Base-by-base conservation (phyloP, 768 basidiomycete genomes). In the Leccinellum albellum region DNA sequence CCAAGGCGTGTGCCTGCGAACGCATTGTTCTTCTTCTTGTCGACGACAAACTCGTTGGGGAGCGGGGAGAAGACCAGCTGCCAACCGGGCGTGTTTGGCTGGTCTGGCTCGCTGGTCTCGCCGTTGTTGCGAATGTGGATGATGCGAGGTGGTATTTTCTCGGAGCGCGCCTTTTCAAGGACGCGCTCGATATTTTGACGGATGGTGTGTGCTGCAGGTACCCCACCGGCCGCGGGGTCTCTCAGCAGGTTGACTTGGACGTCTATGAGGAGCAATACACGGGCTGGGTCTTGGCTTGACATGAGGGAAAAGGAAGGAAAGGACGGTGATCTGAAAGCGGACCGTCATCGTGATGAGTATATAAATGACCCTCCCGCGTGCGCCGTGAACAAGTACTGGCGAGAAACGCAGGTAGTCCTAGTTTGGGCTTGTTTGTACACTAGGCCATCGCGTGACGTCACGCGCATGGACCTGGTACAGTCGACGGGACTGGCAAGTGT, bases 11-110 rank as follows among this genome's bases (percentile, higher is more conserved):
- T 88, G 12, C 83, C 83, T 0, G 79, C 76, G 61, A 88, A 89
- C 26, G 86, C 85, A 61, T 88, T 87, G 73, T 84, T 87, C 73
- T 85, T 85, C 50, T 74, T 73, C 73, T 88, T 88, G 73, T 88
- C 86, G 47, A 88, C 61, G 51, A 87, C 74, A 50, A 72, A 66
- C 66, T 88, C 87, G 63, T 75, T 64, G 0, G 77, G 69, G 8
- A 76, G 75, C 0, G 84, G 81, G 17, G 74, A 62, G 70, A 83
- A 81, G 54, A 78, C 77, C 63, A 89, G 82, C 61, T 81, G 70
- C 87, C 87, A 89, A 3, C 85, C 85, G 1, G 76, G 66, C 1
- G 81, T 72, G 58, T 74, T 60, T 0, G 78, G 80, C 64, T 84
- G 83, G 71, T 88, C 87, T 5, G 80, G 69, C 14, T 88, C 86